Conservation (phyloP, 2,329 filamentous ascomycete species). For the Phaeoacremonium minimum region DNA sequence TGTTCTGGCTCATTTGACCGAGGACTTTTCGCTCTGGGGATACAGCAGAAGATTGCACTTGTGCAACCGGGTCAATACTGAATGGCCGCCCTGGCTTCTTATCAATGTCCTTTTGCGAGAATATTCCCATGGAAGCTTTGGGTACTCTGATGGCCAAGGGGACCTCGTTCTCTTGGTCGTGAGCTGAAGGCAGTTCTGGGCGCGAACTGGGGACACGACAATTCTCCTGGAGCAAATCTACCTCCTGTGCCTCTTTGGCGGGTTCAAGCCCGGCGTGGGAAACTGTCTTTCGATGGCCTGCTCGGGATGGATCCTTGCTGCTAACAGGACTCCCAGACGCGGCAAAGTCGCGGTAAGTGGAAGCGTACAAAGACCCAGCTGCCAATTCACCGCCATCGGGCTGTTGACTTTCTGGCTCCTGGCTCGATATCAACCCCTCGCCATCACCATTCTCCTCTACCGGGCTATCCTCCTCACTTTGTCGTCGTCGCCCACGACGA, state of each 20-base stretch:
- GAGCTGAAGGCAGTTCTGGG: slow-evolving; percentile 53
- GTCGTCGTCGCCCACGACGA: slow-evolving; percentile 64
- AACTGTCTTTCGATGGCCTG: slow-evolving; percentile 32
- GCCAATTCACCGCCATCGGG: slow-evolving; percentile 29
- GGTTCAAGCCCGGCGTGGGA: slow-evolving; percentile 27
- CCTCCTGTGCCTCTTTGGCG: slow-evolving; percentile 27
- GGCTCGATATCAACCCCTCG: slow-evolving; percentile 31
- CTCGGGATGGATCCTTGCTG: slow-evolving; percentile 36
- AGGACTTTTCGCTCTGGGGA: slow-evolving; percentile 56
- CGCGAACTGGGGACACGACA: slow-evolving; percentile 52
- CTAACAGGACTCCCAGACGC: slow-evolving; percentile 57
- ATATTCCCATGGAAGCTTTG: slow-evolving; percentile 16
- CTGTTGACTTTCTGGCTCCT: slow-evolving; percentile 36
- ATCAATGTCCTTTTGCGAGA: slow-evolving; percentile 50
- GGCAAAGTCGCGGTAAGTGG: slow-evolving; percentile 41
- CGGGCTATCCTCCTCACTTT: slow-evolving; percentile 57
- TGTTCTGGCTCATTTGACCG: slow-evolving; percentile 55
- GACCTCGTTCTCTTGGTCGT: slow-evolving; percentile 83
- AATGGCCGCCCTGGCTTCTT: slow-evolving; percentile 48
- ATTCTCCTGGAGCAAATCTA: slow-evolving; percentile 44
- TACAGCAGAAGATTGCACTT: slow-evolving; percentile 25
- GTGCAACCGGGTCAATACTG: slow-evolving; percentile 35
- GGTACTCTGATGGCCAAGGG: slow-evolving; percentile 48
- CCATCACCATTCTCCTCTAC: slow-evolving; percentile 29
- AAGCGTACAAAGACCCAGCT: slow-evolving; percentile 36